Evolutionary conservation across 2,329 filamentous ascomycete genomes (phyloP), one percentile per base, ranked within the genome.

Genomic region (Sporothrix luriei): DNA sequence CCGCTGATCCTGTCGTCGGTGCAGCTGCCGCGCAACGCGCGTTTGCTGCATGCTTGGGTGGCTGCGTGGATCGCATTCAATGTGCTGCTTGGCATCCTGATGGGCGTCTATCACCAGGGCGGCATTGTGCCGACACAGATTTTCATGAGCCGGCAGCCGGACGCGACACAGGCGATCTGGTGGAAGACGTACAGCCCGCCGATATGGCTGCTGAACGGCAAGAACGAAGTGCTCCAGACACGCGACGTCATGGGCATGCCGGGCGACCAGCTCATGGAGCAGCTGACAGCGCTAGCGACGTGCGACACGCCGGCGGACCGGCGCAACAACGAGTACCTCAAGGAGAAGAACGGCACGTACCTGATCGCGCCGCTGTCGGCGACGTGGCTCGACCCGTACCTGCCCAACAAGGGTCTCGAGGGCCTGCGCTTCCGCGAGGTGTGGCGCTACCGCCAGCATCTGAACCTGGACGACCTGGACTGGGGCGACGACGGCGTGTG

Each of bases 181-280:
- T 94, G 91, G 91, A 94, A 93, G 78, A 94, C 91, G 0, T 94
- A 94, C 77, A 91, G 89, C 77, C 91, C 91, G 21, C 91, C 91
- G 0, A 89, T 90, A 48, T 94, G 91, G 91, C 84, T 94, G 24
- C 82, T 94, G 7, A 90, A 93, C 73, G 89, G 90, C 68, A 91
- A 91, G 78, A 93, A 91, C 73, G 85, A 89, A 73, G 84, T 91
- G 11, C 79, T 93, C n/a, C 83, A 81, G 40, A 94, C 91, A 1
- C 83, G 84, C 71, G 91, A 94, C 75, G 82, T 93, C 24, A 93
- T 93, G 88, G 90, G 91, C 4, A 85, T 91, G 79, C 82, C 85
- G 51, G 88, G 88, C 7, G 82, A 85, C 2, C 74, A 80, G 7
- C 82, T 94, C 76, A 78, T 92, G 1, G 81, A 84, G 71, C 82